A percentile compares a stretch with the other conserved stretches of the same genome.
These are phyloP conservation scores for Lachancea kluyveri DNA, from an alignment of 805 yeast species.

Conservation along the genomic window DNA sequence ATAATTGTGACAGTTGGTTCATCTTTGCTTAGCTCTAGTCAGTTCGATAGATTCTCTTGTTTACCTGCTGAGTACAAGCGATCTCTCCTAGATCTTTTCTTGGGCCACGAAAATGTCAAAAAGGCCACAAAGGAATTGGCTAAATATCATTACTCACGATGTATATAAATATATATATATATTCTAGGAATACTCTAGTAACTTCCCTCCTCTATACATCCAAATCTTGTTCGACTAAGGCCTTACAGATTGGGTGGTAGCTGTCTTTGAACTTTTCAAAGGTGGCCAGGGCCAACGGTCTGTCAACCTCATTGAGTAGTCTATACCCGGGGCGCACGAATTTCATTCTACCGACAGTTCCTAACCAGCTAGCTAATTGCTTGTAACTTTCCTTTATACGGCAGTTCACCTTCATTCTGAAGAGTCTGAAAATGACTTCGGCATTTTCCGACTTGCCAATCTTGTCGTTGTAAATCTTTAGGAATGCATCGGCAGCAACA, in stretches of 20 bases:
- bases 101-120: neutral
- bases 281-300: constrained; percentile 56
- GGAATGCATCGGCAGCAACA: constrained; percentile 33
- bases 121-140: too few relatives aligned
- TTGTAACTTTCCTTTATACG: constrained; percentile 40
- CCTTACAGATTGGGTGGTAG: constrained; percentile 82
- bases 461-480: constrained; percentile 33
- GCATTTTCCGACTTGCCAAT: constrained; percentile 60
- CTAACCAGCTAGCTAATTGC: constrained; percentile 73
- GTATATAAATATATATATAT: too few relatives aligned
- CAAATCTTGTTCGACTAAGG: constrained; percentile 79
- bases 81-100: neutral
- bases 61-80: too few relatives aligned
- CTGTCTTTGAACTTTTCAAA: constrained; percentile 50
- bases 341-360: constrained; percentile 92
- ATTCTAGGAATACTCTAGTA: too few relatives aligned
- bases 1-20: constrained; percentile 7
- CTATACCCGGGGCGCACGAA: constrained; percentile 84
- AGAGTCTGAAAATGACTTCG: constrained; percentile 78
- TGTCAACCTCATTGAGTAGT: constrained; percentile 57
- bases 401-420: constrained; percentile 55
- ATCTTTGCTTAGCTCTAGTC: neutral
- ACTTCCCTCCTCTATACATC: constrained; percentile 37
- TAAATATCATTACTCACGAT: too few relatives aligned
- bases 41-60: neutral